Base-by-base conservation (phyloP, 495 filamentous ascomycete species). In the Paragyromitra xinjiangensis region DNA sequence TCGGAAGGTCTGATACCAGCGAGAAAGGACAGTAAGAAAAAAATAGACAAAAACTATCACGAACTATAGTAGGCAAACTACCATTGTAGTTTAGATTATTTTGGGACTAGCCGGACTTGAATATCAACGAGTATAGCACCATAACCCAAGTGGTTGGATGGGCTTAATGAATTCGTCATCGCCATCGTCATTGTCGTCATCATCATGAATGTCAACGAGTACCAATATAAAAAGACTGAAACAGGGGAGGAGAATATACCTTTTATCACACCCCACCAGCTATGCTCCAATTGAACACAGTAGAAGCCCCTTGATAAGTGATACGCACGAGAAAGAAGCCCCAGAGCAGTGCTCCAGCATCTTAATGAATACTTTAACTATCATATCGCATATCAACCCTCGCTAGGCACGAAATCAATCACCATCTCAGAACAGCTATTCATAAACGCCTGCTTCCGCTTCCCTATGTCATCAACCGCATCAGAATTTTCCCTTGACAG, bases 361-460 rank as follows among this genome's bases (percentile, higher is more conserved):
- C n/a, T 19, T 16, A 8, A 19, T 51, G 48, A 51, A 51, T 51
- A 51, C 48, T 16, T 16, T 5, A 51, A 8, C n/a, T 5, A 51
- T 51, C 6, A 51, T 51, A 51, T 51, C n/a, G 16, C 48, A 51
- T 51, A 19, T 19, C 12, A 61, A 61, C 26, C 29, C 26, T 39
- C 29, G 16, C 26, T 40, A 7, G 24, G 58, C 0, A 39, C 6
- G 5, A 61, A 61, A n/a, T 61, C 6, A 39, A 39, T 61, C 58
- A 0, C 58, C 4, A 61, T 34, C 14, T 39, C 3, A 40, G 24
- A 37, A 22, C 14, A 61, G 14, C 29, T 39, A 34, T 40, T 39
- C 26, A 61, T 61, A 39, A 61, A 61, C 58, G 24, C 26, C 26
- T 61, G 58, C 14, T 61, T 61, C 26, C 29, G 58, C 58, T 37